These are phyloP conservation scores for Avena insularis DNA, from an alignment of 176 grass and related monocot genomes.

Conservation along the genomic window DNA sequence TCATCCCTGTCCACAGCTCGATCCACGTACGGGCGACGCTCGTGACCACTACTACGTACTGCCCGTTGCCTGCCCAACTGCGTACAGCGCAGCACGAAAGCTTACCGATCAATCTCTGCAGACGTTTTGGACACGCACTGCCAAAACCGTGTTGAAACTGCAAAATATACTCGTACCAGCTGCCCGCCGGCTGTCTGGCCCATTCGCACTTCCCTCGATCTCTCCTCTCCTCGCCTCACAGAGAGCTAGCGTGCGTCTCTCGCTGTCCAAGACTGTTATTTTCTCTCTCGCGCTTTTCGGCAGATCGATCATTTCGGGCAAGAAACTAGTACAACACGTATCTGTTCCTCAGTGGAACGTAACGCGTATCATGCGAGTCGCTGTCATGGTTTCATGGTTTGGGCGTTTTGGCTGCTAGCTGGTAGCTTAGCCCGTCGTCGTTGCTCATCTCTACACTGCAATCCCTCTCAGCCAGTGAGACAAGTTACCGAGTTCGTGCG, in stretches of 20 bases:
- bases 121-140: background rate
- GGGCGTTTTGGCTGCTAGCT: background rate
- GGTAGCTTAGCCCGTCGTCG: background rate
- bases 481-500: background rate
- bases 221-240: too few relatives aligned
- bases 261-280: background rate
- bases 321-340: background rate
- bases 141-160: slow-evolving; percentile 30
- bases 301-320: background rate
- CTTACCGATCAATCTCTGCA: too few relatives aligned
- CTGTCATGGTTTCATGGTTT: slow-evolving; percentile 2
- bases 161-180: background rate
- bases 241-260: background rate
- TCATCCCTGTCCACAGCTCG: background rate
- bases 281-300: background rate
- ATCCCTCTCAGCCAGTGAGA: background rate
- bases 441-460: background rate
- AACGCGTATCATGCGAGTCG: background rate
- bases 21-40: background rate
- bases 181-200: background rate
- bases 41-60: background rate
- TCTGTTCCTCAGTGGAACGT: background rate
- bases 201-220: background rate
- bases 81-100: background rate
- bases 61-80: background rate